Evolutionary conservation across 2,329 filamentous ascomycete genomes (phyloP), one percentile per base, ranked within the genome.

Genomic region (Colletotrichum echinochloae): DNA sequence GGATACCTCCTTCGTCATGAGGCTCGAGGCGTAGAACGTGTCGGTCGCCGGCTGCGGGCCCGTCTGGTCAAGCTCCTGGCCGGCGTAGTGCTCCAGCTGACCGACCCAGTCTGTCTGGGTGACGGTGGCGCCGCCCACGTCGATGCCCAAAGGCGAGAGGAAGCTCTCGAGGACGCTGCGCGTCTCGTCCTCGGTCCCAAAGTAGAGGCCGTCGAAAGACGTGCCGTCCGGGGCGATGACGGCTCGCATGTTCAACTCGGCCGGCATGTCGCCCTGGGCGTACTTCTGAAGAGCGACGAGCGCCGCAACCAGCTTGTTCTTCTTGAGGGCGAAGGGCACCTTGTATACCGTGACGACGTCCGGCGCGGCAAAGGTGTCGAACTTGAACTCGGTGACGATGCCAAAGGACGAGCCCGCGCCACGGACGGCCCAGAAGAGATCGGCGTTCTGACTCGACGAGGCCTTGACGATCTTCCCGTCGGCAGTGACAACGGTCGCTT

Each of bases 401-500:
- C 81, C 83, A 66, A 83, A 83, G 14, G 80, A 83, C 16, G 80
- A 79, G 3, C 81, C 83, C 0, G 81, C 81, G 20, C 83, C 83
- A 11, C 80, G 79, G 16, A 84, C 65, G 11, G 82, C 83, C 81
- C 82, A 84, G 76, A 82, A 83, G 11, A 84, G 77, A 37, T 84
- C 82, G 0, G 72, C 37, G 72, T 84, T 80, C 66, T 80, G 77
- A 2, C 74, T 76, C 14, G 74, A 72, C 23, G 79, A 81, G 18
- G 73, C 72, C 41, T 77, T 73, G 5, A 81, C 78, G 1, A 79
- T 69, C 5, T 75, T 77, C 8, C 74, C 74, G 72, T 82, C 78
- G 63, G 80, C 81, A 18, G 82, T 76, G 11, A 82, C 81, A 9
- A 82, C 79, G 8, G 76, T 80, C 3, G 78, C 80, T 8, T 77